Conservation (phyloP, 1,284 basidiomycete genomes). For the Abortiporus biennis region DNA sequence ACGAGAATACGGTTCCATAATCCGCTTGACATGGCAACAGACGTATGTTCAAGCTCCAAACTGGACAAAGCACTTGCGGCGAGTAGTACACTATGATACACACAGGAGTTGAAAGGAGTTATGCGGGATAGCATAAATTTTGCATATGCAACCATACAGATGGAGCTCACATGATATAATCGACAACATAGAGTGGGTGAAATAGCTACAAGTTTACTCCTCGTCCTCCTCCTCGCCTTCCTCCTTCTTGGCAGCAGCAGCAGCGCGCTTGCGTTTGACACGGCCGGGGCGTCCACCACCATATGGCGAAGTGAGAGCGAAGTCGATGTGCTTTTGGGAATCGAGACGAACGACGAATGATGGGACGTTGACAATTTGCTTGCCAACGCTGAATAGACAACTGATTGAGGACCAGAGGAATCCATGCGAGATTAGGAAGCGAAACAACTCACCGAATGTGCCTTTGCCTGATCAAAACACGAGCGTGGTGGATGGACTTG, state of each 20-base stretch:
- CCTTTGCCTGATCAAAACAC: slow-evolving; percentile 95
- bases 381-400: slow-evolving; percentile 72
- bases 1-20: no score
- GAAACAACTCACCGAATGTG: slow-evolving; percentile 78
- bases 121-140: no score
- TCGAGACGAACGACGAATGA: slow-evolving; percentile 98
- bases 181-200: slow-evolving; percentile 16
- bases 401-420: slow-evolving; percentile 1
- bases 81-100: no score
- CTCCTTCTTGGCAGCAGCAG: slow-evolving; percentile 88
- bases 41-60: no score
- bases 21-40: no score
- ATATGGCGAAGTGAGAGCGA: slow-evolving; percentile 95
- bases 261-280: slow-evolving; percentile 98
- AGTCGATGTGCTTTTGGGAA: slow-evolving; percentile 99
- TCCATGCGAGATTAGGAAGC: background rate
- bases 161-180: slow-evolving; percentile 23
- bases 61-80: no score
- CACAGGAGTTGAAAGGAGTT: no score
- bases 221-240: slow-evolving; percentile 91
- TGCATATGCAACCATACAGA: slow-evolving; percentile 25
- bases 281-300: slow-evolving; percentile 96
- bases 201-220: slow-evolving; percentile 44
- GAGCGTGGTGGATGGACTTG: slow-evolving; percentile 98
- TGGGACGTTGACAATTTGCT: slow-evolving; percentile 99